A percentile compares a stretch with the other conserved stretches of the same genome.
These are phyloP conservation scores for Withania somnifera DNA, from an alignment of 305 asterid species.

Conservation along the genomic window DNA sequence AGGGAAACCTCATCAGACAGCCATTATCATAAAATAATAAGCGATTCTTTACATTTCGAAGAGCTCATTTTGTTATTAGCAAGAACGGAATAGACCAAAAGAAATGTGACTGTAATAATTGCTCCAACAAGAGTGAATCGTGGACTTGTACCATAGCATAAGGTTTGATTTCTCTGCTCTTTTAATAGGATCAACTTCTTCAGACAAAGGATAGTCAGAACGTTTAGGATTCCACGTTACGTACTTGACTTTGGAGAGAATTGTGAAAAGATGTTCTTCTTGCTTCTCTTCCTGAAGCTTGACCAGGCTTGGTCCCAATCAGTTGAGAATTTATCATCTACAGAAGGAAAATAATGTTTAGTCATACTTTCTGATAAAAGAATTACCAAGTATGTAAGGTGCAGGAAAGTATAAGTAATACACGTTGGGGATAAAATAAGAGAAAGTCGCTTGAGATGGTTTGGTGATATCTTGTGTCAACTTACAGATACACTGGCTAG, in stretches of 20 bases:
- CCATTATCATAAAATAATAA: neutral
- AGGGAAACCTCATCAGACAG: neutral
- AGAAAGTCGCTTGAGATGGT: neutral
- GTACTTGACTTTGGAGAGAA: conserved; percentile 71
- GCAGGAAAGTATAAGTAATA: neutral
- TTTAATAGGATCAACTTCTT: conserved; percentile 88
- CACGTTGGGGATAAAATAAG: neutral
- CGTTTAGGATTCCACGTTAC: conserved; percentile 87
- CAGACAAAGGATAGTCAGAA: conserved; percentile 67
- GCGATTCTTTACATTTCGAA: conserved; percentile 2
- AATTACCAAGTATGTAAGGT: neutral
- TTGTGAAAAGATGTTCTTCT: conserved; percentile 40
- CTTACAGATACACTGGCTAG: neutral
- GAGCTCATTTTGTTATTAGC: conserved; percentile 44
- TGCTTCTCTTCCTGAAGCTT: conserved; percentile 70
- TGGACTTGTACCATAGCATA: conserved; percentile 77
- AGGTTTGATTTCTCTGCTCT: conserved; percentile 88
- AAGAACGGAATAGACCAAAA: conserved; percentile 59
- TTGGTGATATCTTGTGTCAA: neutral
- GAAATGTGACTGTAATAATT: conserved; percentile 57
- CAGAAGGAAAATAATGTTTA: neutral
- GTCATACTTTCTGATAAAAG: neutral
- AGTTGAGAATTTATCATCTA: conserved; percentile 54
- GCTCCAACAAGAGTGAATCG: conserved; percentile 59
- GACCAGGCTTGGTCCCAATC: conserved; percentile 98